phyloP scores from a whole-genome alignment of 202 grass and related monocot genomes.

The Cymbopogon flexuosus region DNA sequence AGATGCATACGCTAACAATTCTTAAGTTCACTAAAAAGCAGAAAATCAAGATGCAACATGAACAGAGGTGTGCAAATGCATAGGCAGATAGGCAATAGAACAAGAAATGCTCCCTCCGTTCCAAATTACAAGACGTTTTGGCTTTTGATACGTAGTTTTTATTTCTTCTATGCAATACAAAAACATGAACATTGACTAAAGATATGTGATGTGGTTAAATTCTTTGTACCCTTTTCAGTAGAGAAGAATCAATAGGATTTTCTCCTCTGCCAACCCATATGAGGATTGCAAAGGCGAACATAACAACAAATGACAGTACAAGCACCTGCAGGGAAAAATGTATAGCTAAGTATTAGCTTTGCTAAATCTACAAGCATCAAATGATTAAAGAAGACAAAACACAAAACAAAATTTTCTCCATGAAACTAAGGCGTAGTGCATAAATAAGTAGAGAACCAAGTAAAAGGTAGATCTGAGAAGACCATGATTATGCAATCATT shows the following conservation, averaged over 20 bases:
- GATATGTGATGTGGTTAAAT: conserved; percentile 2
- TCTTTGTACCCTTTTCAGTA: conserved; percentile 61
- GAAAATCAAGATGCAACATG: conserved; percentile 6
- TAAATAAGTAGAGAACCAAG: conserved; percentile 8
- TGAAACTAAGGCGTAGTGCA: background rate
- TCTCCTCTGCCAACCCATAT: conserved; percentile 85
- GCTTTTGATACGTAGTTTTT: background rate
- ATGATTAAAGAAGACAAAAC: conserved; percentile 28
- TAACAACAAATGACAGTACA: conserved; percentile 74
- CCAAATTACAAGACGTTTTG: background rate
- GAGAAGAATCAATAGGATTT: conserved; percentile 82
- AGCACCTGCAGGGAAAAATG: conserved; percentile 58
- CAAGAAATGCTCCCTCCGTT: background rate
- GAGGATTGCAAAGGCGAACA: conserved; percentile 72
- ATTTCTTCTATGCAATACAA: background rate
- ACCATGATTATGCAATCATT: background rate
- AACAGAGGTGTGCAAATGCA: background rate
- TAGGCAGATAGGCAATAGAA: background rate
- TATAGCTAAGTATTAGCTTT: conserved; percentile 24
- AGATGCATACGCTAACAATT: conserved; percentile 7
- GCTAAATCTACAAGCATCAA: conserved; percentile 1
- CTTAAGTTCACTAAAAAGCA: background rate
- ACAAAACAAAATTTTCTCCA: conserved; percentile 25
- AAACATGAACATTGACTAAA: conserved; percentile 12
- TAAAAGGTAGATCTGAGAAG: conserved; percentile 22